Evolutionary conservation across 306 rosid genomes (phyloP).

Genomic region (Rubus idaeus): DNA sequence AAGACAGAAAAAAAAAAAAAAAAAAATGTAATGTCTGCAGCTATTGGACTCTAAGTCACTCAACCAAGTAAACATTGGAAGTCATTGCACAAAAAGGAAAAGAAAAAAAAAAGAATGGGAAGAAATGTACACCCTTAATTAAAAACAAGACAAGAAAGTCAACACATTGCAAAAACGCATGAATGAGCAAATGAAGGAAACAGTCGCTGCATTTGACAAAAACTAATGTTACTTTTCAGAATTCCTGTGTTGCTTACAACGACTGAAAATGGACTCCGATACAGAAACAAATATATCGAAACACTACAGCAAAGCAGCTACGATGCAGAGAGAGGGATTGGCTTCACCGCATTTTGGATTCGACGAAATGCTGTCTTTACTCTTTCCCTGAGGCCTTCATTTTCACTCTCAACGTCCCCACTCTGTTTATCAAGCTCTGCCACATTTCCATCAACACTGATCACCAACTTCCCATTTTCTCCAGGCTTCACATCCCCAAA

Average conservation of each 20-base stretch:
- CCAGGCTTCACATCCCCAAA: conserved; percentile 82
- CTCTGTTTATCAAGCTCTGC: conserved; percentile 75
- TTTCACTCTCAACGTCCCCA: conserved; percentile 81
- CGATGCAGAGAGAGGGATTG: conserved; percentile 61
- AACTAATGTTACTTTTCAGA: neutral
- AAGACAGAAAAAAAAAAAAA: no score
- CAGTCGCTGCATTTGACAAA: neutral
- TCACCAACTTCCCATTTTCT: conserved; percentile 75
- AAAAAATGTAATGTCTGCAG: no score
- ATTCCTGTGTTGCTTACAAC: neutral
- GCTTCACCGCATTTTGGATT: conserved; percentile 75
- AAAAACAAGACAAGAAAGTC: neutral
- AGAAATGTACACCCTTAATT: no score
- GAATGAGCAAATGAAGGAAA: neutral
- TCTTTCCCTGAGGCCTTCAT: conserved; percentile 87
- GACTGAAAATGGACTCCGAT: neutral
- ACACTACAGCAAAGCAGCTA: conserved; percentile 27
- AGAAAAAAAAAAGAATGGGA: no score
- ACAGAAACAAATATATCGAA: neutral
- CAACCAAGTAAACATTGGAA: no score
- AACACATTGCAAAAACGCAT: neutral
- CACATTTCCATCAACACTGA: conserved; percentile 71
- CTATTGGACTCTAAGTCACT: no score
- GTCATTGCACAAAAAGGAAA: no score
- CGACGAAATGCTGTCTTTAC: conserved; percentile 73